Evolutionary conservation across 345 rosid genomes (phyloP).

Genomic region (Physaria fendleri): DNA sequence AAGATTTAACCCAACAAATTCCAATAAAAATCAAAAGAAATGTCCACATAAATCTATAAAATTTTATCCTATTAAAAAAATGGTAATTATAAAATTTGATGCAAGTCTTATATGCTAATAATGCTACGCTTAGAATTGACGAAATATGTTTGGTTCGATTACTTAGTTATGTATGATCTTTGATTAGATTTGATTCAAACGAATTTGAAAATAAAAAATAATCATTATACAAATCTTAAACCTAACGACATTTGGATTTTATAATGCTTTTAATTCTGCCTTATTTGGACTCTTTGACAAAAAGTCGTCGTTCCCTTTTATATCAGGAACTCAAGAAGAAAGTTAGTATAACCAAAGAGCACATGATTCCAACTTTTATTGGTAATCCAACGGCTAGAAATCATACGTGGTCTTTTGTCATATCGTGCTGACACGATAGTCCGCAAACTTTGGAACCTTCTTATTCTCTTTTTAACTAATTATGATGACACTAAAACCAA

Average conservation of each 20-base stretch:
- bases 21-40: too few species aligned
- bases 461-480: background rate
- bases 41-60: too few species aligned
- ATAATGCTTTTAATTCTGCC: background rate
- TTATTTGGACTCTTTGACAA: constrained; percentile 10
- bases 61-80: too few species aligned
- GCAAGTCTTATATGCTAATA: background rate
- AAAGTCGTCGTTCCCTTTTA: constrained; percentile 12
- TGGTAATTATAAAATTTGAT: too few species aligned
- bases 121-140: background rate
- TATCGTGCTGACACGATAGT: constrained; percentile 20
- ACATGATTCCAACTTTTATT: constrained; percentile 30
- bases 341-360: background rate
- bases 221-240: constrained; percentile 1
- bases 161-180: background rate
- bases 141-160: background rate
- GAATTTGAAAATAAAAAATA: background rate
- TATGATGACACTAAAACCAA: background rate
- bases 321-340: background rate
- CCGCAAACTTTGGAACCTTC: constrained; percentile 20
- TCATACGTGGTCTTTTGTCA: constrained; percentile 1
- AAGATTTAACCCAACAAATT: too few species aligned
- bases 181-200: background rate
- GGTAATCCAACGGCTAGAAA: constrained; percentile 22
- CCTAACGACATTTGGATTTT: background rate